Evolutionary conservation across 1,284 basidiomycete species (phyloP).

Genomic region (Rhodotorula sp.): DNA sequence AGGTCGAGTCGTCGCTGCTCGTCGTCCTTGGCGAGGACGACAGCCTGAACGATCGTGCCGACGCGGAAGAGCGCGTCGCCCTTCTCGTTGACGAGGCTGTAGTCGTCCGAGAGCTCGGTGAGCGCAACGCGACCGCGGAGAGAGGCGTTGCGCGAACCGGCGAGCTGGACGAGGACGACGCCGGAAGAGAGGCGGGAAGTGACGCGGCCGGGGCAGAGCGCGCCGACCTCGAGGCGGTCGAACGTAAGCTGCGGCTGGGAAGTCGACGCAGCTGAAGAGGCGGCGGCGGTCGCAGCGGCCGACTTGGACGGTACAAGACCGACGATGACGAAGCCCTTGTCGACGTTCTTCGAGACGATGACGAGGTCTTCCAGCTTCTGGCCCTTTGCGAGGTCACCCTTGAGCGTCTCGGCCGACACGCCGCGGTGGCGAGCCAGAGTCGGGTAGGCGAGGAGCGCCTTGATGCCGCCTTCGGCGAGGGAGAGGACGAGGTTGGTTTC

Average conservation of each 20-base stretch:
- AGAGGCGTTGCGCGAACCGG: conserved; percentile 51
- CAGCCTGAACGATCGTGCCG: conserved; percentile 28
- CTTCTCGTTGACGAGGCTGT: conserved; percentile 45
- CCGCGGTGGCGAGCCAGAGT: conserved; percentile 80
- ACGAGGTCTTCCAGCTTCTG: conserved; percentile 74
- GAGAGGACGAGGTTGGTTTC: conserved; percentile 75
- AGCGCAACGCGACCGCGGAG: conserved; percentile 73
- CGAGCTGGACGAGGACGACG: conserved; percentile 66
- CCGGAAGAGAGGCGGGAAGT: conserved; percentile 63
- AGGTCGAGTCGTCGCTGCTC: conserved; percentile 62
- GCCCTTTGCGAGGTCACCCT: conserved; percentile 62
- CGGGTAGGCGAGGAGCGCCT: conserved; percentile 78
- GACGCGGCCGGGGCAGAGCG: conserved; percentile 64
- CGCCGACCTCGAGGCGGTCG: conserved; percentile 66
- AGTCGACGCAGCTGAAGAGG: conserved; percentile 42
- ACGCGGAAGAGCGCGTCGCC: conserved; percentile 45
- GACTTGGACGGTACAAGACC: conserved; percentile 56
- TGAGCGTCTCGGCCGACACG: conserved; percentile 67
- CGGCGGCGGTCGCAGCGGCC: conserved; percentile 11
- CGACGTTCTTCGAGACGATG: conserved; percentile 84
- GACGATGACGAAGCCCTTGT: conserved; percentile 83
- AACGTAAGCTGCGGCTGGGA: conserved; percentile 55
- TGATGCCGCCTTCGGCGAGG: conserved; percentile 60
- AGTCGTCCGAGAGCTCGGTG: conserved; percentile 79
- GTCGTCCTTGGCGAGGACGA: conserved; percentile 32